Conservation (phyloP, 768 basidiomycete genomes). For the Leccinum imitatum region DNA sequence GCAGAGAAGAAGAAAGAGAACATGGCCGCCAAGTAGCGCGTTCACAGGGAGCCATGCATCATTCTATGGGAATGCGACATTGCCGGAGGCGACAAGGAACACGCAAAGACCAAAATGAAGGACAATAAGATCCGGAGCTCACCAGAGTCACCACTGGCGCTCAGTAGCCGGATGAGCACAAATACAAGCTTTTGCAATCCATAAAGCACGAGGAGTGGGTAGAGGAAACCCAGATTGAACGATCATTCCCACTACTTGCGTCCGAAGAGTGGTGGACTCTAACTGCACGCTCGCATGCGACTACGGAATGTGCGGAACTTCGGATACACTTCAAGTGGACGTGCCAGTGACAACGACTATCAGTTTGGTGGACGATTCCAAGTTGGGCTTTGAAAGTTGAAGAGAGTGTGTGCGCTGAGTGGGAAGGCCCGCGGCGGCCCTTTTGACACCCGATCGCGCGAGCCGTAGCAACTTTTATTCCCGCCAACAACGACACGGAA, state of each 20-base stretch:
- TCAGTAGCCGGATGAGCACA: constrained; percentile 5
- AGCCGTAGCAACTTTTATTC: not conserved
- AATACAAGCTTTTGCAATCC: constrained; percentile 15
- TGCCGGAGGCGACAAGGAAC: not conserved
- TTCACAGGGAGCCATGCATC: not conserved
- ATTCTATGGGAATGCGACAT: not conserved
- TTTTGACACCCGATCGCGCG: not conserved
- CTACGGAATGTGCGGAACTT: not conserved
- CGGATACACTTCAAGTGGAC: not conserved
- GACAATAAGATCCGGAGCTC: constrained; percentile 4
- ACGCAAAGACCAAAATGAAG: not conserved
- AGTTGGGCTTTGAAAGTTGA: not conserved
- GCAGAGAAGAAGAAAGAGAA: not conserved
- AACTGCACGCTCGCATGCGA: not conserved
- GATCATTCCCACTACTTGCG: constrained; percentile 18
- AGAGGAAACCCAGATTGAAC: constrained; percentile 25
- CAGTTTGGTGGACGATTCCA: not conserved
- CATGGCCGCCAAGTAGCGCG: not conserved
- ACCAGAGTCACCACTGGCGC: constrained; percentile 6
- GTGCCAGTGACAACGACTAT: not conserved
- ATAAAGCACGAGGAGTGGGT: constrained; percentile 21
- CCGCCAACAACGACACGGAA: not conserved
- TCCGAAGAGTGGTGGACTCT: not conserved
- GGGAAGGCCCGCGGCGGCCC: not conserved
- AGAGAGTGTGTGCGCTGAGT: not conserved